phyloP scores from a whole-genome alignment of 2,329 filamentous ascomycete genomes.

The Torrubiella hemipterigena region DNA sequence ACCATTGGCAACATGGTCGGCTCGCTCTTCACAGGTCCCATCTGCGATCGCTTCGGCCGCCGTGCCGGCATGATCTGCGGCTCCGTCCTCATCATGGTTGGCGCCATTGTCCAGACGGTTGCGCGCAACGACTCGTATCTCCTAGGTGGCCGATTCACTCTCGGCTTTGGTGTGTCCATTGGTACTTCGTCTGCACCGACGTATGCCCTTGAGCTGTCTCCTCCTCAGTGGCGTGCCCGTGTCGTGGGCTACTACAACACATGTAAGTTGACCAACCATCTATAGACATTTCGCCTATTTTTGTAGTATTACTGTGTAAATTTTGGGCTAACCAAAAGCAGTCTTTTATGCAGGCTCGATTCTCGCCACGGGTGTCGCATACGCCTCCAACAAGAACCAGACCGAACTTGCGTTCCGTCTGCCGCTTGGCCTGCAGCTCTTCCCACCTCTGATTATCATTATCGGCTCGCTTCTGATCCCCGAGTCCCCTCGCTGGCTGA shows the following conservation, averaged over 20 bases:
- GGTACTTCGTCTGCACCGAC: slow-evolving; percentile 25
- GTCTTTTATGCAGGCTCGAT: slow-evolving; percentile 35
- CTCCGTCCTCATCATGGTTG: slow-evolving; percentile 25
- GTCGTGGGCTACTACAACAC: slow-evolving; percentile 27
- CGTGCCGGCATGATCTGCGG: slow-evolving; percentile 28
- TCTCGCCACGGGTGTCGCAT: slow-evolving; percentile 39
- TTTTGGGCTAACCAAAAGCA: slow-evolving; percentile 1
- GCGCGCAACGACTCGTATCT: slow-evolving; percentile 25
- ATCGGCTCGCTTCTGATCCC: slow-evolving; percentile 22
- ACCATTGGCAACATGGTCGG: slow-evolving; percentile 30
- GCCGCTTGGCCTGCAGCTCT: slow-evolving; percentile 23
- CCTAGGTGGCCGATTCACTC: slow-evolving; percentile 39
- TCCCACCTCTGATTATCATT: slow-evolving; percentile 23
- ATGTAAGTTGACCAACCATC: slow-evolving; percentile 14
- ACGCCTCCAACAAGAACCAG: slow-evolving; percentile 30
- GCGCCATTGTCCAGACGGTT: slow-evolving; percentile 24
- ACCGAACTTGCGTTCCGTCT: slow-evolving; percentile 22
- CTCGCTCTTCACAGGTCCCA: slow-evolving; percentile 24
- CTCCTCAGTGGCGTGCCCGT: slow-evolving; percentile 37
- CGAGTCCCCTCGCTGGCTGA: slow-evolving; percentile 29
- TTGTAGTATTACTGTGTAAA: not conserved
- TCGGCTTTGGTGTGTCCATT: slow-evolving; percentile 38
- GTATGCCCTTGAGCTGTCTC: slow-evolving; percentile 36
- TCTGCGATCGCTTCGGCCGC: slow-evolving; percentile 27
- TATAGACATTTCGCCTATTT: too few species aligned